Conservation (phyloP, 106 monocot genomes). For the Vanilla planifolia region DNA sequence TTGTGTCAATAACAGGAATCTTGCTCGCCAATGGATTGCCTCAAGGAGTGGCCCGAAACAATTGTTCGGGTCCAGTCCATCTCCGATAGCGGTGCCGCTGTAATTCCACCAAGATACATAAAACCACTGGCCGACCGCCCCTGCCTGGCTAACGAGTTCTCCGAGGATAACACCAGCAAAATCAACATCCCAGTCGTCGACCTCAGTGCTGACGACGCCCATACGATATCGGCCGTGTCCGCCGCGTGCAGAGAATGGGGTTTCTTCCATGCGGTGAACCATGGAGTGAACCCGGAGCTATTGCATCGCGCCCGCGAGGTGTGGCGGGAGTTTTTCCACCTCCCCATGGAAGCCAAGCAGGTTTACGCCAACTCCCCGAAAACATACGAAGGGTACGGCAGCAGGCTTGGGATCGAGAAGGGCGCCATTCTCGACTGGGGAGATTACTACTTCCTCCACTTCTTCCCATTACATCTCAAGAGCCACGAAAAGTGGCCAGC, state of each 20-base stretch:
- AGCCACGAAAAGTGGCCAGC: conserved; percentile 26
- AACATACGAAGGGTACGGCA: conserved; percentile 38
- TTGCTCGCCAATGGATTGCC: conserved; percentile 7
- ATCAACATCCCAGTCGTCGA: conserved; percentile 14
- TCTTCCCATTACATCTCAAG: conserved; percentile 11
- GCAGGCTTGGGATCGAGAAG: conserved; percentile 24
- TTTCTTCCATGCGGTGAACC: conserved; percentile 41
- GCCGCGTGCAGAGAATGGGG: conserved; percentile 30
- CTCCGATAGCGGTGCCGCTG: conserved; percentile 10
- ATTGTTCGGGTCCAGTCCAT: conserved; percentile 25
- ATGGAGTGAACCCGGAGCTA: conserved; percentile 19
- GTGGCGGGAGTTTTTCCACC: conserved; percentile 34
- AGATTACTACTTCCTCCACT: conserved; percentile 33
- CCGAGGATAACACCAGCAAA: background rate
- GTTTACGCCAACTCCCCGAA: conserved; percentile 18
- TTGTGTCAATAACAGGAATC: no score
- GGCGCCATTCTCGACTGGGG: conserved; percentile 38
- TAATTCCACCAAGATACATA: conserved; percentile 32
- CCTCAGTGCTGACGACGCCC: conserved; percentile 5
- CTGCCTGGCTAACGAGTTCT: background rate
- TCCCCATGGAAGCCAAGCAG: conserved; percentile 26
- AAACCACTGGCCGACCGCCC: conserved; percentile 29
- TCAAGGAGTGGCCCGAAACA: conserved; percentile 27
- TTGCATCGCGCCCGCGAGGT: conserved; percentile 6
- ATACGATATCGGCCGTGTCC: conserved; percentile 12